Evolutionary conservation across 345 rosid species (phyloP).

Genomic region (Durio zibethinus): DNA sequence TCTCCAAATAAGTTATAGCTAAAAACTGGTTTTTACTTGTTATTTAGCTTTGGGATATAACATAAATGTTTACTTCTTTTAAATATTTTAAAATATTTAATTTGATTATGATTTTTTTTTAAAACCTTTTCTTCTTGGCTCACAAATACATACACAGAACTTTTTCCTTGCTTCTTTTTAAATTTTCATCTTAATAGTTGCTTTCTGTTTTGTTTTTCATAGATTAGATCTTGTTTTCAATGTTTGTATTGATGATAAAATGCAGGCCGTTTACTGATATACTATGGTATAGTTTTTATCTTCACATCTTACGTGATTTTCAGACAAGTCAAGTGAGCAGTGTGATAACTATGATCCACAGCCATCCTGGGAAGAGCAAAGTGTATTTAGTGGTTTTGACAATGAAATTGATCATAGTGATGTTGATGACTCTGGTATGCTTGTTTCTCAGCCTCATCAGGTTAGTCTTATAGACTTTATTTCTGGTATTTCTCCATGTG

Average conservation of each 20-base stretch:
- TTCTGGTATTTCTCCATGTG: slow-evolving; percentile 3
- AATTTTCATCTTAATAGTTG: neutral
- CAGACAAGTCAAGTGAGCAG: slow-evolving; percentile 54
- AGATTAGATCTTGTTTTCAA: neutral
- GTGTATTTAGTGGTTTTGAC: slow-evolving; percentile 49
- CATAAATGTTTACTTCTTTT: neutral
- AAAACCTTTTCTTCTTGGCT: neutral
- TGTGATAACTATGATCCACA: slow-evolving; percentile 46
- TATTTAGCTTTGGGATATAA: neutral
- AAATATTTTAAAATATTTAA: neutral
- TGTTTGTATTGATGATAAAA: neutral
- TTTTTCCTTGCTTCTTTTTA: neutral
- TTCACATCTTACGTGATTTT: slow-evolving; percentile 21
- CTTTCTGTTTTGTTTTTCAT: neutral
- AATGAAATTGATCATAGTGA: slow-evolving; percentile 58
- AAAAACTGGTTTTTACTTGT: neutral
- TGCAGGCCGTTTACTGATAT: neutral
- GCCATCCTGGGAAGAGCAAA: slow-evolving; percentile 62
- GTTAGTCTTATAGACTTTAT: slow-evolving; percentile 27
- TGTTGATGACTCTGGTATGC: slow-evolving; percentile 46
- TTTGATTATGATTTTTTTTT: neutral
- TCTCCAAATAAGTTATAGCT: neutral
- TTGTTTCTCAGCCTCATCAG: slow-evolving; percentile 95
- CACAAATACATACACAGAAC: neutral
- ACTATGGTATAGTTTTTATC: neutral